phyloP scores from a whole-genome alignment of 768 basidiomycete genomes.

The Punctularia strigosozonata region DNA sequence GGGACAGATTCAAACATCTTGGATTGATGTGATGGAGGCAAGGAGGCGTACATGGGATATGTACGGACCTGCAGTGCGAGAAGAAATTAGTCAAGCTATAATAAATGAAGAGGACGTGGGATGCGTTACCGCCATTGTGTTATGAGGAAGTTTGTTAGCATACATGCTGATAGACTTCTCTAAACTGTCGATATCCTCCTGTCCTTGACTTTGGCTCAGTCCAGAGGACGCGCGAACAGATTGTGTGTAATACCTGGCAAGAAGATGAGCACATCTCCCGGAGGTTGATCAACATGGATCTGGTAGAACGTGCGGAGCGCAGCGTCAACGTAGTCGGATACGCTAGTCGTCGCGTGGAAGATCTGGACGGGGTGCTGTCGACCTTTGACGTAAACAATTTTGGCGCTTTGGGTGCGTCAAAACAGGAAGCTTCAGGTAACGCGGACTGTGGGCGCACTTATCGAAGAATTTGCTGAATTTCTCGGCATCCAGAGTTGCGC shows the following conservation, averaged over 20 bases:
- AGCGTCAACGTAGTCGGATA: conserved; percentile 78
- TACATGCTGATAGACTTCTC: conserved; percentile 62
- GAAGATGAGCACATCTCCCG: conserved; percentile 89
- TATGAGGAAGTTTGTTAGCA: conserved; percentile 55
- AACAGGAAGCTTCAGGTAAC: neutral
- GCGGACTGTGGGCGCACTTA: conserved; percentile 37
- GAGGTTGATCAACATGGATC: conserved; percentile 69
- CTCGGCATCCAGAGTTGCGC: conserved; percentile 92
- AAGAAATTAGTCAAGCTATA: neutral
- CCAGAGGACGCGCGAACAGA: neutral
- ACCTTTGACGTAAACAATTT: conserved; percentile 84
- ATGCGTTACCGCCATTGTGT: conserved; percentile 34
- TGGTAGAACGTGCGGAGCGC: conserved; percentile 92
- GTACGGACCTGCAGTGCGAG: conserved; percentile 43
- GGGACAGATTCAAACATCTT: conserved; percentile 66
- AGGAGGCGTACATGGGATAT: conserved; percentile 79
- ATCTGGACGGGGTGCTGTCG: conserved; percentile 87
- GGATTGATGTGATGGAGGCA: conserved; percentile 66
- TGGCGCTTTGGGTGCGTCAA: conserved; percentile 41
- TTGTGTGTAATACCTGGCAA: conserved; percentile 49
- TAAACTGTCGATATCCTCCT: conserved; percentile 92
- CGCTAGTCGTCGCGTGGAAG: conserved; percentile 62
- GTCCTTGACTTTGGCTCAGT: conserved; percentile 39
- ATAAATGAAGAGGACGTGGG: neutral
- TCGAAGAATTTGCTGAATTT: conserved; percentile 85